These are phyloP conservation scores for Setaria viridis DNA, from an alignment of 202 grass and related monocot species.

Conservation along the genomic window DNA sequence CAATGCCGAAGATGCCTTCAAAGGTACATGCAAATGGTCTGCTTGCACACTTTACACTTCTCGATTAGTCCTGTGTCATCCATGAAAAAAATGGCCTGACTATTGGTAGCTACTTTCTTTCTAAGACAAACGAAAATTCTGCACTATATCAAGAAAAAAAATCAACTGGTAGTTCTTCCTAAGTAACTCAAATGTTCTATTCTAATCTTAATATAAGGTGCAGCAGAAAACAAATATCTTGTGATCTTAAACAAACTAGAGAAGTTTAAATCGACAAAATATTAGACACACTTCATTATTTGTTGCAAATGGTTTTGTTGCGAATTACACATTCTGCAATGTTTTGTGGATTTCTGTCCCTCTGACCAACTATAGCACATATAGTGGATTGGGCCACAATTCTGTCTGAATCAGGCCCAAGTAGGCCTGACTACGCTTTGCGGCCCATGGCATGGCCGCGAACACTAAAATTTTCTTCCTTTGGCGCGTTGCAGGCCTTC, in stretches of 20 bases:
- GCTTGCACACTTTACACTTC: background rate
- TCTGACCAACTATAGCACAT: background rate
- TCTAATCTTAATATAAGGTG: background rate
- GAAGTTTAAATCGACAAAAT: too few species aligned
- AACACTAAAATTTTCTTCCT: background rate
- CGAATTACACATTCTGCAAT: background rate
- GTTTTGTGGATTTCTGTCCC: background rate
- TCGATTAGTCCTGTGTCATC: background rate
- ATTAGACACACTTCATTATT: background rate
- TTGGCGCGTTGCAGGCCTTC: slow-evolving; percentile 44
- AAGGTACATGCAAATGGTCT: slow-evolving; percentile 47
- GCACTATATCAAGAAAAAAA: too few species aligned
- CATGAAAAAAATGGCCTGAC: background rate
- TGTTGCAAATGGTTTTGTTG: background rate
- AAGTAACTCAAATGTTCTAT: background rate
- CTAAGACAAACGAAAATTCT: background rate
- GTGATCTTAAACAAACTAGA: background rate
- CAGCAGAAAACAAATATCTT: background rate
- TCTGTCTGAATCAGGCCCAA: background rate
- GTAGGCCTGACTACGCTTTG: background rate
- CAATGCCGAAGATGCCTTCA: slow-evolving; percentile 54
- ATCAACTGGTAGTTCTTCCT: background rate
- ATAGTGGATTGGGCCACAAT: background rate
- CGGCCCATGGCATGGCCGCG: background rate
- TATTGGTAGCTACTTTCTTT: background rate